Conservation (phyloP, 2,329 filamentous ascomycete genomes). For the Calonectria crousiana region DNA sequence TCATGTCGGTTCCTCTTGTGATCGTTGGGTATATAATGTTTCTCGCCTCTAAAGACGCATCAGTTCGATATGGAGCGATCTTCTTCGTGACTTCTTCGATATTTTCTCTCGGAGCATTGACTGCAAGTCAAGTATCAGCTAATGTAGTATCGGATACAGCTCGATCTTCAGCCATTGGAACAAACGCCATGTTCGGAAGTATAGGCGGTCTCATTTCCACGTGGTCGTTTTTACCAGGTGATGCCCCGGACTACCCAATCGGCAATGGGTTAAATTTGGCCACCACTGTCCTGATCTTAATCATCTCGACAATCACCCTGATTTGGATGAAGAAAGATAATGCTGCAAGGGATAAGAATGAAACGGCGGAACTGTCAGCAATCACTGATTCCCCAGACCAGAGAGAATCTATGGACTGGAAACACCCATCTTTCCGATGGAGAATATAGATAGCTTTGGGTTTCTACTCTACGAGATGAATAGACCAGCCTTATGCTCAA, state of each 20-base stretch:
- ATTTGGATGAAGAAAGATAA: conserved; percentile 1
- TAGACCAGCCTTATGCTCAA: neutral
- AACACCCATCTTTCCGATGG: neutral
- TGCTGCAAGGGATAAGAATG: neutral
- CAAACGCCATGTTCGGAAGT: conserved; percentile 41
- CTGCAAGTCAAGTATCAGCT: conserved; percentile 27
- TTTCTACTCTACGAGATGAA: neutral
- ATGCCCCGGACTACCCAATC: conserved; percentile 74
- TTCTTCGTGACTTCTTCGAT: conserved; percentile 56
- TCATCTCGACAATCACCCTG: neutral
- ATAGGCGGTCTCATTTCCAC: conserved; percentile 74
- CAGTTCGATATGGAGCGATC: conserved; percentile 69
- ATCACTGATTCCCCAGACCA: neutral
- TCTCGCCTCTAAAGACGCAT: conserved; percentile 58
- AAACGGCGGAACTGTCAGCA: neutral
- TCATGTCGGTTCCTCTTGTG: conserved; percentile 64
- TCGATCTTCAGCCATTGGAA: conserved; percentile 31
- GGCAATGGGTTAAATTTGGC: conserved; percentile 69
- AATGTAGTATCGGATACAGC: conserved; percentile 34
- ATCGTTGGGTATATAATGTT: conserved; percentile 75
- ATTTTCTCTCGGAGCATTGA: conserved; percentile 58
- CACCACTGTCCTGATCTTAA: neutral
- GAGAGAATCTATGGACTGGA: neutral
- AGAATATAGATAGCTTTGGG: neutral
- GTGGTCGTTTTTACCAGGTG: conserved; percentile 73